Evolutionary conservation across 305 asterid species (phyloP).

Genomic region (Solanum aculeatissimum): DNA sequence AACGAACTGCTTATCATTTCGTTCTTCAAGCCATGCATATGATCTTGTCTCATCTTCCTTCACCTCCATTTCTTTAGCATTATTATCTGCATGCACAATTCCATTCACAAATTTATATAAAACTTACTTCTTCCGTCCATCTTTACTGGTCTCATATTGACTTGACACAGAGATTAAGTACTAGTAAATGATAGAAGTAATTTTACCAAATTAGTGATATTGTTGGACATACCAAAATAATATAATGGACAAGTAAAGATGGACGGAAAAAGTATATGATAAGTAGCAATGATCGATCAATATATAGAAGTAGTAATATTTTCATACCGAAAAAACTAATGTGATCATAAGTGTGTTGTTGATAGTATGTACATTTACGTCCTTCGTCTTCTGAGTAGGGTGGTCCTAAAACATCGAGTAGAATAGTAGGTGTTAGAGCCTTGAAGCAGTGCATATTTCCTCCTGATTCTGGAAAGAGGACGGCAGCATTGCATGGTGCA

Average conservation of each 20-base stretch:
- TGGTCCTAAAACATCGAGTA: constrained; percentile 12
- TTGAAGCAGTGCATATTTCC: constrained; percentile 14
- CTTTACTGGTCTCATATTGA: too few species aligned
- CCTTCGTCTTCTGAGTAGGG: constrained; percentile 9
- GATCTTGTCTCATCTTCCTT: constrained; percentile 22
- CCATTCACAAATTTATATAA: background rate
- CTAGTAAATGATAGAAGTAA: too few species aligned
- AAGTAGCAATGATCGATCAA: background rate
- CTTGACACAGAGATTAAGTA: too few species aligned
- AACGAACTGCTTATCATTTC: constrained; percentile 33
- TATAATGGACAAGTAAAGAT: too few species aligned
- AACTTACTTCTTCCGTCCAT: too few species aligned
- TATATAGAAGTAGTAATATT: background rate
- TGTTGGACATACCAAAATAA: too few species aligned
- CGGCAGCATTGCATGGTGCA: constrained; percentile 1
- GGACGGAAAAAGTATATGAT: too few species aligned
- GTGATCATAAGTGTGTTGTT: background rate
- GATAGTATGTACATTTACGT: constrained; percentile 5
- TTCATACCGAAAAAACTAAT: background rate
- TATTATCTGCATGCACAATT: background rate
- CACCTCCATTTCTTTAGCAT: background rate
- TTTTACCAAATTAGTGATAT: too few species aligned
- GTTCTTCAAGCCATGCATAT: constrained; percentile 73
- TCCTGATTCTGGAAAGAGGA: constrained; percentile 10
- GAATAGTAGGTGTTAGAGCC: constrained; percentile 6